phyloP scores from a whole-genome alignment of 306 rosid species.

The Leucaena leucocephala region DNA sequence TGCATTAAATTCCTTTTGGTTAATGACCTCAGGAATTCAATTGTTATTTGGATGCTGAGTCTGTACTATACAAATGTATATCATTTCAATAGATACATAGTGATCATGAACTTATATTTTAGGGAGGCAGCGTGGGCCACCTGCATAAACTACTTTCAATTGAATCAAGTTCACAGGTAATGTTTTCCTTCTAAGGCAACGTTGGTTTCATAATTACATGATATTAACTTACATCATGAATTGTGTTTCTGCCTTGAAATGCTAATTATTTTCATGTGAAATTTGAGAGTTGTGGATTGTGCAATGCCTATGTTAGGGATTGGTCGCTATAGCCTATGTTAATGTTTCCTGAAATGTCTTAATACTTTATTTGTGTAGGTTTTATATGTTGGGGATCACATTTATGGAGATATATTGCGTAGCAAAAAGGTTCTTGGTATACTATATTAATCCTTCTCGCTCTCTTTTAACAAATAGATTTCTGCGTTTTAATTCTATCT shows the following conservation, averaged over 20 bases:
- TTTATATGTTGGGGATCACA: constrained; percentile 98
- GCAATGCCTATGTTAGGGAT: constrained; percentile 19
- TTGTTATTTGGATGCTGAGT: constrained; percentile 2
- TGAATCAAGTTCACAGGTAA: constrained; percentile 95
- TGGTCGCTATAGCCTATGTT: constrained; percentile 8
- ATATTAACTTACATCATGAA: background rate
- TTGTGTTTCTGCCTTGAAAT: constrained; percentile 2
- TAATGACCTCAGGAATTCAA: background rate
- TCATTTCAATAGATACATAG: constrained; percentile 13
- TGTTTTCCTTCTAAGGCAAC: constrained; percentile 12
- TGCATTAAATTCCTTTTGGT: background rate
- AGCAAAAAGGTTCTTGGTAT: constrained; percentile 98
- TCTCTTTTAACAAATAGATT: background rate
- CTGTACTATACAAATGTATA: constrained; percentile 15
- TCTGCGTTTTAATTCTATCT: constrained; percentile 8
- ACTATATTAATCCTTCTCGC: constrained; percentile 32
- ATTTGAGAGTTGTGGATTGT: constrained; percentile 18
- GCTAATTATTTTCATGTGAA: constrained; percentile 16
- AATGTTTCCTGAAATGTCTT: constrained; percentile 24
- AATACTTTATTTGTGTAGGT: constrained; percentile 58
- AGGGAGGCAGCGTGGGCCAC: constrained; percentile 97
- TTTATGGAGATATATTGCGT: constrained; percentile 94
- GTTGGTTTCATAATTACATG: background rate
- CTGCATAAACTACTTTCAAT: constrained; percentile 87
- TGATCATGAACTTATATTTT: constrained; percentile 38